These are phyloP conservation scores for Endothia cerciana DNA, from an alignment of 2,329 filamentous ascomycete genomes.

Conservation along the genomic window DNA sequence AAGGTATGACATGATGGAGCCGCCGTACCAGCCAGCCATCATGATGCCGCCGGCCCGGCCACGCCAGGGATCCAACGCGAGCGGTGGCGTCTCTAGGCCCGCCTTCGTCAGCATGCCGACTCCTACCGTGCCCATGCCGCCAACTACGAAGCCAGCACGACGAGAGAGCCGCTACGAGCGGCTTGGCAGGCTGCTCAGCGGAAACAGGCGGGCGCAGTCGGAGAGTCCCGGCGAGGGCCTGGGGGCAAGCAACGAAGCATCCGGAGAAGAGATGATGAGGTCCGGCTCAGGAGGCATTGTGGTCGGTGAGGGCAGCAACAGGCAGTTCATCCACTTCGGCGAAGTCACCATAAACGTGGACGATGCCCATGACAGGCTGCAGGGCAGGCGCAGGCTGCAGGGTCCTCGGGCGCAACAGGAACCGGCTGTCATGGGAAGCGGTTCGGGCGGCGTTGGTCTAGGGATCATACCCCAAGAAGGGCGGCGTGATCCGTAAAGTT, in stretches of 20 bases:
- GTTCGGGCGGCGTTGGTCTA: conserved; percentile 17
- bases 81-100: not conserved
- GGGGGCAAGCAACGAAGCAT: not conserved
- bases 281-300: conserved; percentile 33
- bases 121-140: not conserved
- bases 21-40: conserved; percentile 10
- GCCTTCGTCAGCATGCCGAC: conserved; percentile 9
- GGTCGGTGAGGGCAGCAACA: conserved; percentile 31
- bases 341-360: conserved; percentile 5
- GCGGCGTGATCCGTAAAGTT: not conserved
- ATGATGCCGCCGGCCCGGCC: conserved; percentile 17
- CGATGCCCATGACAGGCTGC: conserved; percentile 8
- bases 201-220: conserved; percentile 19
- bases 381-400: conserved; percentile 27
- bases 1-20: conserved; percentile 12
- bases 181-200: conserved; percentile 4
- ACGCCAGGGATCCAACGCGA: conserved; percentile 6
- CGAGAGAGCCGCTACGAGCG: conserved; percentile 6
- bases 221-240: conserved; percentile 5
- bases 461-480: conserved; percentile 21
- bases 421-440: conserved; percentile 8
- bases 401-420: not conserved
- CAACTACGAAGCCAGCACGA: not conserved
- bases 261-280: conserved; percentile 33
- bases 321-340: conserved; percentile 10